Base-by-base conservation (phyloP, 2,329 filamentous ascomycete genomes). In the Talaromyces sp. region DNA sequence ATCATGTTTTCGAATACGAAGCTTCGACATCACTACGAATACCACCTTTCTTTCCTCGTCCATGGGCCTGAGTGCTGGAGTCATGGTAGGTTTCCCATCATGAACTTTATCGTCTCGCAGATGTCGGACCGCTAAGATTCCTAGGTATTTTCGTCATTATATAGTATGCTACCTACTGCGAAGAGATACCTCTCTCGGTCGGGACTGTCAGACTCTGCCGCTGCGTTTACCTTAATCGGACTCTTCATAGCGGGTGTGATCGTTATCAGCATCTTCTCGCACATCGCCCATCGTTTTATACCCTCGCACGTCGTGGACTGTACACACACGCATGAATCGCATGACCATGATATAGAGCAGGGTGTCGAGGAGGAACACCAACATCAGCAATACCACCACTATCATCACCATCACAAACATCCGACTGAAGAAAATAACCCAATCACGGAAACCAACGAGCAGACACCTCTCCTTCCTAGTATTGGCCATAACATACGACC, bases 111-210 rank as follows among this genome's bases (percentile, higher is more conserved):
- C 37, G 1, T 22, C 33, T 22, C 43, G 14, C 48, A n/a, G 48
- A 31, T 41, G 27, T 63, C 56, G 19, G 24, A 16, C 13, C 19
- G 22, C 37, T 54, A 22, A 56, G 45, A 11, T 11, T 48, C 45
- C 4, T 71, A 97, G 93, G 85, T 97, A 47, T 97, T 97, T 77
- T 97, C 93, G 41, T 89, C 94, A 1, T 80, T 98, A 35, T 96
- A 93, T 77, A 95, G 89, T 77, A 97, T 98, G 91, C 84, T 98
- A 8, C 94, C 94, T 10, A 92, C 91, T 22, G 88, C 94, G 2
- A 93, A 90, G 73, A 83, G 82, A 45, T 97, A 96, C 73, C 84
- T 99, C 3, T 82, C 84, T 66, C 83, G 87, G 63, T 90, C 88
- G 60, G 88, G 88, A 16, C 88, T 88, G 77, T 83, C 85, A 8